These are phyloP conservation scores for Kokia cookei DNA, from an alignment of 441 rosid genomes.

Conservation along the genomic window DNA sequence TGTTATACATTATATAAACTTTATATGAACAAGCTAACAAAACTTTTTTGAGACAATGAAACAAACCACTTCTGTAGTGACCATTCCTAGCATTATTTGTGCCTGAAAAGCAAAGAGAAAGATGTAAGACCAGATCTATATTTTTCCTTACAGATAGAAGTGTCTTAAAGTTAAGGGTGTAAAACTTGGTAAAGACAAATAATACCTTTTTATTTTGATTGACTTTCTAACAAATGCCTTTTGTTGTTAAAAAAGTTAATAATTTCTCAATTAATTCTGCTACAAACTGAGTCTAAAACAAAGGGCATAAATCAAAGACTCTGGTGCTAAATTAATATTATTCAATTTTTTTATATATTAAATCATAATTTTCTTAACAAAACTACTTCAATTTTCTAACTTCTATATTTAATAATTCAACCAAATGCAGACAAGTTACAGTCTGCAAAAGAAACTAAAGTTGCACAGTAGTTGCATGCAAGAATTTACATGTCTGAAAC, in stretches of 20 bases:
- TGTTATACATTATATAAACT: background rate
- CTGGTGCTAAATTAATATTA: background rate
- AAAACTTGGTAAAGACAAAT: background rate
- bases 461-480: background rate
- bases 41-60: constrained; percentile 18
- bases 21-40: constrained; percentile 11
- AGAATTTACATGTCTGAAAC: background rate
- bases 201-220: background rate
- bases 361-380: background rate
- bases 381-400: background rate
- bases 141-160: background rate
- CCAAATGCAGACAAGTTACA: background rate
- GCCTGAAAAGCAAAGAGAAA: constrained; percentile 46
- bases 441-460: background rate
- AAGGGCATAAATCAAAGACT: background rate
- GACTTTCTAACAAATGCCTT: background rate
- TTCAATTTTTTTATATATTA: background rate
- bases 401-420: background rate
- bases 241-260: background rate
- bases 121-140: background rate
- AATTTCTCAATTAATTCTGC: background rate
- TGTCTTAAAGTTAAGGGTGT: background rate
- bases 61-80: constrained; percentile 76
- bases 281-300: background rate
- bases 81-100: constrained; percentile 87